A percentile compares a stretch with the other conserved stretches of the same genome.
These are phyloP conservation scores for Nepenthes mirabilis DNA, from an alignment of 148 eudicot species.

Conservation along the genomic window DNA sequence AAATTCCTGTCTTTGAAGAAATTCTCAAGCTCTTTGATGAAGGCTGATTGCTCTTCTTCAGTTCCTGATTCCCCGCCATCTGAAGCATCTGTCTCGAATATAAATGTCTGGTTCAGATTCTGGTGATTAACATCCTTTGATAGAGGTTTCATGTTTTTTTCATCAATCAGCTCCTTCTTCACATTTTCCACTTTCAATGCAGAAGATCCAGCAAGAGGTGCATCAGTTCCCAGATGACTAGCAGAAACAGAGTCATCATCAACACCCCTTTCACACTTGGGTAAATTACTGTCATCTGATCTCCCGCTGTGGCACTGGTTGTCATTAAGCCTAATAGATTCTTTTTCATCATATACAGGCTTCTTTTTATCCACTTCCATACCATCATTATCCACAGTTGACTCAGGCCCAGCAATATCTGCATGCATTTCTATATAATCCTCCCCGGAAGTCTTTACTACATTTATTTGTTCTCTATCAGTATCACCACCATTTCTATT, in stretches of 20 bases:
- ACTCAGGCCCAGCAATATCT: slow-evolving; percentile 6
- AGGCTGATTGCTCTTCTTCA: slow-evolving; percentile 71
- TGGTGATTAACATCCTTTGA: slow-evolving; percentile 5
- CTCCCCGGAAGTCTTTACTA: neutral
- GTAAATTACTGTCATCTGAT: slow-evolving; percentile 7
- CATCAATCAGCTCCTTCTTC: slow-evolving; percentile 14
- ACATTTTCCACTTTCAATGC: slow-evolving; percentile 11
- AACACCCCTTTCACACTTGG: slow-evolving; percentile 3
- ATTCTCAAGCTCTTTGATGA: slow-evolving; percentile 62
- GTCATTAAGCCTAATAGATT: slow-evolving; percentile 3
- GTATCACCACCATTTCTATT: neutral
- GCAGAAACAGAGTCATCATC: slow-evolving; percentile 9
- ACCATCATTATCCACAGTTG: slow-evolving; percentile 2
- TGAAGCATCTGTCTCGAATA: slow-evolving; percentile 31
- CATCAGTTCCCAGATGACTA: slow-evolving; percentile 1
- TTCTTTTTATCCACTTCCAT: slow-evolving; percentile 4
- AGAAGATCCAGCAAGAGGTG: slow-evolving; percentile 8
- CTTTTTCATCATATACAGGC: slow-evolving; percentile 10
- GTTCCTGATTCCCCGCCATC: slow-evolving; percentile 47
- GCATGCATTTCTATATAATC: neutral
- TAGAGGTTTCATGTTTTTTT: slow-evolving; percentile 2
- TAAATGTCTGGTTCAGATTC: slow-evolving; percentile 3
- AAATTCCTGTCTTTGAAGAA: slow-evolving; percentile 13
- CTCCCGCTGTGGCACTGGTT: slow-evolving; percentile 8
- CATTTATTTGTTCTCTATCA: neutral